Percentiles rank a stretch among this genome's conserved stretches.
These are phyloP conservation scores for Arachnopeziza araneosa DNA, from an alignment of 2,329 filamentous ascomycete species.

Conservation along the genomic window DNA sequence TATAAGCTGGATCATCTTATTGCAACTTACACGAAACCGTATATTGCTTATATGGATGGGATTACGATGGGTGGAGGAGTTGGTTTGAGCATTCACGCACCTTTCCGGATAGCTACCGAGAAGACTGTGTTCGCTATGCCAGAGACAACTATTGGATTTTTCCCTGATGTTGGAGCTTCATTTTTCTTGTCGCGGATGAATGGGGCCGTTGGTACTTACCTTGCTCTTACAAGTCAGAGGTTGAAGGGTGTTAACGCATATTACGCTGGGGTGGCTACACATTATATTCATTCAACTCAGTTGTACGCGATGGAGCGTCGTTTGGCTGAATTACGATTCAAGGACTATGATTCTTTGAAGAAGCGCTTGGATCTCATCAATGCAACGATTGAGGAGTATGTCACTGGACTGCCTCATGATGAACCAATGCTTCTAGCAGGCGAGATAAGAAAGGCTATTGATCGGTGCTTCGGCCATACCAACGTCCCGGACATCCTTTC, in stretches of 20 bases:
- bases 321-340: conserved; percentile 83
- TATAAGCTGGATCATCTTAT: conserved; percentile 96
- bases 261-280: conserved; percentile 87
- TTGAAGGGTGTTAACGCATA: conserved; percentile 80
- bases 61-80: conserved; percentile 98
- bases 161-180: conserved; percentile 93
- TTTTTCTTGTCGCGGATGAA: conserved; percentile 93
- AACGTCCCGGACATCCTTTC: conserved; percentile 64
- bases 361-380: conserved; percentile 70
- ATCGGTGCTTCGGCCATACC: conserved; percentile 70
- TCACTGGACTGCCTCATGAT: conserved; percentile 74
- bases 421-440: conserved; percentile 64
- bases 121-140: conserved; percentile 97
- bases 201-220: conserved; percentile 81
- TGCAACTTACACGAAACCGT: conserved; percentile 88
- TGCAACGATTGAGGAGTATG: conserved; percentile 86
- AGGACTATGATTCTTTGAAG: conserved; percentile 61
- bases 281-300: conserved; percentile 90
- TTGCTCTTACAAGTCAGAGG: conserved; percentile 83
- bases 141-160: conserved; percentile 97
- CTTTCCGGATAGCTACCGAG: conserved; percentile 94
- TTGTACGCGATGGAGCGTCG: conserved; percentile 76
- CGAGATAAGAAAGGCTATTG: conserved; percentile 71
- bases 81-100: conserved; percentile 88
- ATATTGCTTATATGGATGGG: conserved; percentile 93